These are phyloP conservation scores for Martensiomyces pterosporus DNA, from an alignment of 192 early-diverging fungal species.

Conservation along the genomic window DNA sequence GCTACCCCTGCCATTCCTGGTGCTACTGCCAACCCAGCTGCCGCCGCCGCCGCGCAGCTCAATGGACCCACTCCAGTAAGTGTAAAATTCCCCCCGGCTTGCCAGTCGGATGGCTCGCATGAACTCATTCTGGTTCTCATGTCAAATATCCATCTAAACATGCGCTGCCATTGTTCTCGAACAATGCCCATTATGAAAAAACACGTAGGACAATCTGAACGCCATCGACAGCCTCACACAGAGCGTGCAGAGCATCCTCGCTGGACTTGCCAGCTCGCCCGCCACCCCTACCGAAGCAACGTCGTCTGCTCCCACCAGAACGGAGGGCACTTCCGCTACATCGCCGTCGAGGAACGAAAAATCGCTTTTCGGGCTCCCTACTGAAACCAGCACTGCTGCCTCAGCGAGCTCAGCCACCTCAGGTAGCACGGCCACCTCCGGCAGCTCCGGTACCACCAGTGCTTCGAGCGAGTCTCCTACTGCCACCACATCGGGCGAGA, in stretches of 20 bases:
- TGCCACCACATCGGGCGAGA: not conserved
- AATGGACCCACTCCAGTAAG: no score
- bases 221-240: conserved; percentile 5
- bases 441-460: no score
- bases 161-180: not conserved
- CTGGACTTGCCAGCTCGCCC: not conserved
- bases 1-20: not conserved
- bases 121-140: no score
- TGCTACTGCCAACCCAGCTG: not conserved
- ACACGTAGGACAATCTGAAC: conserved; percentile 1
- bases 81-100: not conserved
- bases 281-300: no score
- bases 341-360: no score
- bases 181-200: not conserved
- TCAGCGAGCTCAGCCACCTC: no score
- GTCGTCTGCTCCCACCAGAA: no score
- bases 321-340: no score
- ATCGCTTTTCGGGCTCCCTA: no score
- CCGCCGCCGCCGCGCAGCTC: conserved; percentile 1
- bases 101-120: not conserved
- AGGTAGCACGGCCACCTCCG: no score
- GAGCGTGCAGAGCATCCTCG: not conserved
- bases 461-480: no score
- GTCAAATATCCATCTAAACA: not conserved
- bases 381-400: no score